phyloP scores from a whole-genome alignment of 148 eudicot species.

The Vaccinium corymbosum region DNA sequence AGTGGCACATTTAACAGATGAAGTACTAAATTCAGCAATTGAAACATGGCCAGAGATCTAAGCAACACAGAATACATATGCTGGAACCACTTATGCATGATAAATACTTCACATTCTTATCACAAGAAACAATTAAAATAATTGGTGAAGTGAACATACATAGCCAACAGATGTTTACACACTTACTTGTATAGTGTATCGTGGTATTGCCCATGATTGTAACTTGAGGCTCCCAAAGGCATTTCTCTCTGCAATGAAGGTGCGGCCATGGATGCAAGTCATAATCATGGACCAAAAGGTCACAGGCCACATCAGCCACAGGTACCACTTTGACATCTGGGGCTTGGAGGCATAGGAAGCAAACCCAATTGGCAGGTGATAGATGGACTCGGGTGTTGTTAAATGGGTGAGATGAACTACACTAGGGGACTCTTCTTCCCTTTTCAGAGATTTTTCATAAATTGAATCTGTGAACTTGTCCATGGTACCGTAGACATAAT shows the following conservation, averaged over 20 bases:
- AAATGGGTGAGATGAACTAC: constrained; percentile 47
- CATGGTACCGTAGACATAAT: constrained; percentile 43
- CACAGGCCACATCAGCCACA: constrained; percentile 37
- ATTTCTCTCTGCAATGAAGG: constrained; percentile 40
- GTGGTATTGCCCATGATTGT: constrained; percentile 53
- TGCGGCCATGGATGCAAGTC: constrained; percentile 19
- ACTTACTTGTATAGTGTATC: constrained; percentile 41
- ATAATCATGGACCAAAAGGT: constrained; percentile 35
- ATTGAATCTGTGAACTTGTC: constrained; percentile 31
- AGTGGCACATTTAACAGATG: background rate
- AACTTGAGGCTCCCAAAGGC: constrained; percentile 39
- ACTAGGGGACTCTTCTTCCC: constrained; percentile 24
- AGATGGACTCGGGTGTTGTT: constrained; percentile 38
- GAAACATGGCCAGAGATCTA: background rate
- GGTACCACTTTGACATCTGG: constrained; percentile 27
- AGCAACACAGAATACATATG: background rate
- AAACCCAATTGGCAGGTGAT: constrained; percentile 36
- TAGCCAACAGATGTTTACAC: background rate
- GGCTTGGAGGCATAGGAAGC: constrained; percentile 43
- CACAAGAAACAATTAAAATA: background rate
- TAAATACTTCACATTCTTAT: background rate
- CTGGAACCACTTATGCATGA: background rate
- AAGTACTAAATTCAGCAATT: background rate
- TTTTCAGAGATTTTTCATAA: constrained; percentile 23
- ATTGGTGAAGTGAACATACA: background rate